Evolutionary conservation across 169 alveolate genomes (phyloP).

Genomic region (Plasmodium chabaudi): DNA sequence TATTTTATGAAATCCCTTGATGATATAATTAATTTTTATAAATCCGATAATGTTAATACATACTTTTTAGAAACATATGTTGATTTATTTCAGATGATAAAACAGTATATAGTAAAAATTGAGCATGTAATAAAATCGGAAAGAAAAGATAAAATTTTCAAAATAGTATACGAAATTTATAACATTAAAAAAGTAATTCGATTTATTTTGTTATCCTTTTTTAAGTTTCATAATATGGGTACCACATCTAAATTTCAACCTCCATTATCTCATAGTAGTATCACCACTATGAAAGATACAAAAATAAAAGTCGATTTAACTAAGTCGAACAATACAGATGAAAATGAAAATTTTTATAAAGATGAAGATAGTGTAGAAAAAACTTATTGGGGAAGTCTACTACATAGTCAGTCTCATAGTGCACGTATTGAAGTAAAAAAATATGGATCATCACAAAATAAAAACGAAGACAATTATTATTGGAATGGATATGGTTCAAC

Average conservation of each 20-base stretch:
- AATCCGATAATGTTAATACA: conserved; percentile 3
- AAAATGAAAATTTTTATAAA: neutral
- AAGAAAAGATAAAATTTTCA: neutral
- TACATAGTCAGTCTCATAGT: no score
- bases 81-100: conserved; percentile 6
- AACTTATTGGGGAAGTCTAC: no score
- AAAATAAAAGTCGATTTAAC: no score
- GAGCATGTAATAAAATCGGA: neutral
- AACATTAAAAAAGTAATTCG: conserved; percentile 17
- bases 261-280: neutral
- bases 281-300: neutral
- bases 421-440: neutral
- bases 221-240: conserved; percentile 16
- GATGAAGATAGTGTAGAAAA: no score
- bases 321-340: no score
- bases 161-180: conserved; percentile 29
- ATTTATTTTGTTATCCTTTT: conserved; percentile 23
- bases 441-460: neutral
- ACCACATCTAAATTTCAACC: neutral
- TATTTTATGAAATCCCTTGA: neutral
- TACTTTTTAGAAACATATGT: neutral
- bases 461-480: neutral
- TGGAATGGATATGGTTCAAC: neutral
- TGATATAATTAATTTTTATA: conserved; percentile 25
- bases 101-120: conserved; percentile 15